Evolutionary conservation across 2,329 filamentous ascomycete genomes (phyloP).

Genomic region (Sporothrix inflata): DNA sequence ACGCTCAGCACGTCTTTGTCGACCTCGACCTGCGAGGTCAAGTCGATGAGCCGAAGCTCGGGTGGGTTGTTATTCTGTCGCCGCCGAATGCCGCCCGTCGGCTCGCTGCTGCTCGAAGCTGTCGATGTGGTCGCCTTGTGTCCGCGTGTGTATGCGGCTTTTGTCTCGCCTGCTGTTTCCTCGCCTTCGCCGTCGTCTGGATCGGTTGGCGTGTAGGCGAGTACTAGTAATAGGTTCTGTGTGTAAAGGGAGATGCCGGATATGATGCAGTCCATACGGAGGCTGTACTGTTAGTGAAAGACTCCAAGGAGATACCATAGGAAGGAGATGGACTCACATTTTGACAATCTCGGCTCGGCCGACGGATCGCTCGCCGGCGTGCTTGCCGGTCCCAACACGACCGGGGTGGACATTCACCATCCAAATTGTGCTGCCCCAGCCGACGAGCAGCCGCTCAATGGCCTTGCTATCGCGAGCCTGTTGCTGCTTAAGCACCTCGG

Average conservation of each 20-base stretch:
- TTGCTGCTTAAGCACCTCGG: constrained; percentile 54
- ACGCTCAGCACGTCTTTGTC: constrained; percentile 86
- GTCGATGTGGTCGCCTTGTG: constrained; percentile 51
- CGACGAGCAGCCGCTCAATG: constrained; percentile 82
- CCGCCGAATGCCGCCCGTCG: constrained; percentile 67
- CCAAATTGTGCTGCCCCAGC: constrained; percentile 97
- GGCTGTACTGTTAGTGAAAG: constrained; percentile 50
- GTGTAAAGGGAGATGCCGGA: constrained; percentile 97
- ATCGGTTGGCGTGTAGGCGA: constrained; percentile 83
- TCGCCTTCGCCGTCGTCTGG: constrained; percentile 62
- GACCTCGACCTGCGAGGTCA: constrained; percentile 81
- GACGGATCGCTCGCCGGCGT: constrained; percentile 69
- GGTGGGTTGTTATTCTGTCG: constrained; percentile 81
- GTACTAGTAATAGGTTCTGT: constrained; percentile 83
- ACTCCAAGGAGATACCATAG: background rate
- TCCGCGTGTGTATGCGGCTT: constrained; percentile 38
- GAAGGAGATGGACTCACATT: constrained; percentile 61
- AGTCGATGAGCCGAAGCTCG: constrained; percentile 87
- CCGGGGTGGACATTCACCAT: constrained; percentile 87
- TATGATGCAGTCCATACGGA: constrained; percentile 96
- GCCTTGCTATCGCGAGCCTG: constrained; percentile 51
- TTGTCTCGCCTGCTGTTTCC: constrained; percentile 45
- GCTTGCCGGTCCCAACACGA: constrained; percentile 65
- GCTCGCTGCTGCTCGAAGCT: constrained; percentile 58
- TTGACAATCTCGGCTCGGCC: constrained; percentile 89